Conservation (phyloP, 23 red algal species). For the Chondrus crispus region DNA sequence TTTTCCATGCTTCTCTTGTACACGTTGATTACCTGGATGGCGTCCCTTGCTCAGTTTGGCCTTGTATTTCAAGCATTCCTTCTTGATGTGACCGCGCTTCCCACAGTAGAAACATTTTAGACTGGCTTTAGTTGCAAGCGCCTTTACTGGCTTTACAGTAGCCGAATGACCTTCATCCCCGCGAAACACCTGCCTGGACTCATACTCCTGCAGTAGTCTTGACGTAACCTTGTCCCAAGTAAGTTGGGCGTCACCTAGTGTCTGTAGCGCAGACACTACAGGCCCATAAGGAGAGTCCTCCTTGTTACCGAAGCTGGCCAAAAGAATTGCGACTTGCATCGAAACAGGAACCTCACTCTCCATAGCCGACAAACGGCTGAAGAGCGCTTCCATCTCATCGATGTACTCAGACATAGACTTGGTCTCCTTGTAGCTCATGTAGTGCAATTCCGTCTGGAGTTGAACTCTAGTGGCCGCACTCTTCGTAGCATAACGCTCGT, state of each 20-base stretch:
- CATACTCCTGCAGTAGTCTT: constrained; percentile 4
- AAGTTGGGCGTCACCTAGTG: not conserved
- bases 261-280: not conserved
- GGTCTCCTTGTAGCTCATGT: not conserved
- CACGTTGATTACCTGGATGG: not conserved
- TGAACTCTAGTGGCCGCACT: not conserved
- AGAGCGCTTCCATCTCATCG: not conserved
- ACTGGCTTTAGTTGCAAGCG: not conserved
- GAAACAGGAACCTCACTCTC: not conserved
- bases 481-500: not conserved
- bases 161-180: not conserved
- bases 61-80: not conserved
- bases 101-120: not conserved
- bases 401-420: not conserved
- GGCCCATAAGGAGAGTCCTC: not conserved
- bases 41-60: not conserved
- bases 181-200: not conserved
- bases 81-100: not conserved
- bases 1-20: not conserved
- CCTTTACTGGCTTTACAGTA: not conserved
- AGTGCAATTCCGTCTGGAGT: not conserved
- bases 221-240: constrained; percentile 10
- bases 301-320: not conserved
- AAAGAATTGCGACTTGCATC: not conserved
- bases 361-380: constrained; percentile 1